These are phyloP conservation scores for Aspergillus uvarum DNA, from an alignment of 2,329 filamentous ascomycete species.

Conservation along the genomic window DNA sequence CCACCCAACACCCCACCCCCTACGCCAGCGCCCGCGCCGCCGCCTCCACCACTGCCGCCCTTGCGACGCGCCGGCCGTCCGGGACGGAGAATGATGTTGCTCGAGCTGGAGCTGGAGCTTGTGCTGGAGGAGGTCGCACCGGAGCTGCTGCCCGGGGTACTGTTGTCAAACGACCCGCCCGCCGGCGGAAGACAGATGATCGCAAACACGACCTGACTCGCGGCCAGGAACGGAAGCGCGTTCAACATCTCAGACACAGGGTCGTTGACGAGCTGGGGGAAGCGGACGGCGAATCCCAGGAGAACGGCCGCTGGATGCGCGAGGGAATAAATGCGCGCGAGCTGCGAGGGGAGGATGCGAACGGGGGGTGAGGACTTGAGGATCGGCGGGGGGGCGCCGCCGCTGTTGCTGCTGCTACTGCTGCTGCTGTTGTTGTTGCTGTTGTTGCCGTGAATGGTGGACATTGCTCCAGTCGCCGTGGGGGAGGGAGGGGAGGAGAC, in stretches of 20 bases:
- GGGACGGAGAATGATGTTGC: not conserved
- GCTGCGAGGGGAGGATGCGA: conserved; percentile 48
- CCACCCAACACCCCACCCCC: not conserved
- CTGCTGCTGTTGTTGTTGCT: not conserved
- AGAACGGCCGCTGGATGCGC: conserved; percentile 68
- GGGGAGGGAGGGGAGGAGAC: not conserved
- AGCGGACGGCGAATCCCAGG: conserved; percentile 62
- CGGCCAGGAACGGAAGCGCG: conserved; percentile 62
- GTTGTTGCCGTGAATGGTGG: not conserved
- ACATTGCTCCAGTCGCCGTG: conserved; percentile 5
- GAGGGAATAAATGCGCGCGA: conserved; percentile 59
- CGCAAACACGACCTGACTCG: conserved; percentile 62
- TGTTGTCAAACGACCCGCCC: conserved; percentile 30
- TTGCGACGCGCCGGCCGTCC: not conserved
- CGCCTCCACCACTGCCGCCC: not conserved
- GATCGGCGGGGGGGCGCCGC: not conserved
- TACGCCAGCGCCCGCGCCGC: not conserved
- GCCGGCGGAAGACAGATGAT: conserved; percentile 60
- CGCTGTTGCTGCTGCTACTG: not conserved
- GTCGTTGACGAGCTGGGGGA: conserved; percentile 66
- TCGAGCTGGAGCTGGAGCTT: not conserved
- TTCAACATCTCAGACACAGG: conserved; percentile 64
- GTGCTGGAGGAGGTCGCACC: not conserved
- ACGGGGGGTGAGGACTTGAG: conserved; percentile 41
- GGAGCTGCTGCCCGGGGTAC: conserved; percentile 7